A percentile compares a stretch with the other conserved stretches of the same genome.
Conservation (phyloP, 2,329 filamentous ascomycete species). For the Aspergillus ustus region DNA sequence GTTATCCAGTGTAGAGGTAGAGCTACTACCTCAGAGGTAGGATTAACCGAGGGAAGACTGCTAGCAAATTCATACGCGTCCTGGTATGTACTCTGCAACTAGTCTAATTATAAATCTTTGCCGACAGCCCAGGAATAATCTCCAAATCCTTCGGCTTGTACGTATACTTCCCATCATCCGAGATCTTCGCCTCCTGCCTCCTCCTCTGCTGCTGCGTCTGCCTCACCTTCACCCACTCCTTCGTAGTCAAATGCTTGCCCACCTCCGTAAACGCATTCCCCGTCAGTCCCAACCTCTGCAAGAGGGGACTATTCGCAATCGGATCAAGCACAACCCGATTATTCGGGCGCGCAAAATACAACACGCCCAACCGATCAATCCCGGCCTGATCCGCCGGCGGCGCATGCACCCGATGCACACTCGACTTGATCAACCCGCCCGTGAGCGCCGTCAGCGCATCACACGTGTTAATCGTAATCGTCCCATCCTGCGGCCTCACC, state of each 20-base stretch:
- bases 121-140: constrained; percentile 48
- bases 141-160: constrained; percentile 44
- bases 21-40: too few species aligned
- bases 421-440: constrained; percentile 55
- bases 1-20: too few species aligned
- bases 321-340: constrained; percentile 48
- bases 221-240: constrained; percentile 47
- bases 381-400: constrained; percentile 55
- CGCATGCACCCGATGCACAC: constrained; percentile 55
- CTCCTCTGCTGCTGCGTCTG: constrained; percentile 51
- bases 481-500: constrained; percentile 55
- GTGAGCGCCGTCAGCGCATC: constrained; percentile 57
- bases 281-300: constrained; percentile 43
- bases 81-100: too few species aligned
- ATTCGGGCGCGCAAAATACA: constrained; percentile 55
- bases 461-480: constrained; percentile 57
- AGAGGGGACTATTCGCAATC: constrained; percentile 43
- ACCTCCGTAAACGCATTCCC: constrained; percentile 46
- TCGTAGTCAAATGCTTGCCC: constrained; percentile 46
- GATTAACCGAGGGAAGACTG: too few species aligned
- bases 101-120: constrained; percentile 46
- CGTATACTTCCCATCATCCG: constrained; percentile 43
- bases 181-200: constrained; percentile 39
- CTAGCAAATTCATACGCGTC: too few species aligned
- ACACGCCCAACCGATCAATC: constrained; percentile 48